Percentiles rank a stretch among this genome's conserved stretches.
These are phyloP conservation scores for Magnaporthales sp. DNA, from an alignment of 2,329 filamentous ascomycete species.

Conservation along the genomic window DNA sequence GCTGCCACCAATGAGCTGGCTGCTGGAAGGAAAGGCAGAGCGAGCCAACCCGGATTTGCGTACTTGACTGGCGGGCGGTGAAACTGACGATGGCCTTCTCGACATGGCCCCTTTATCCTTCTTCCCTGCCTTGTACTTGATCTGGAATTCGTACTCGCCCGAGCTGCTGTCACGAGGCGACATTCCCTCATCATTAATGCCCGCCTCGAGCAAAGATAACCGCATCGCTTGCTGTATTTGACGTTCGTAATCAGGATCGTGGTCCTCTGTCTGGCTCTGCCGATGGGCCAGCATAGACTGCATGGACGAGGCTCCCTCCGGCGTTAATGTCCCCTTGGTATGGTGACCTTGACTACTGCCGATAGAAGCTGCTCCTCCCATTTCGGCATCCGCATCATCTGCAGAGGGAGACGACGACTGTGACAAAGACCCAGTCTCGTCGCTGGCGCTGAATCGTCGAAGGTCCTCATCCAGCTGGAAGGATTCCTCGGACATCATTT, in stretches of 20 bases:
- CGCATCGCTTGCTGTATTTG: slow-evolving; percentile 56
- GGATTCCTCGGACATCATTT: slow-evolving; percentile 56
- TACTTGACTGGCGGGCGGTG: slow-evolving; percentile 18
- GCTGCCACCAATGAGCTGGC: neutral
- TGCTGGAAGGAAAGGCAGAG: neutral
- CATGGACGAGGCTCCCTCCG: slow-evolving; percentile 26
- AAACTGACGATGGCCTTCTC: slow-evolving; percentile 15
- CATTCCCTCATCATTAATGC: slow-evolving; percentile 35
- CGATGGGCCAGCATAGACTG: neutral
- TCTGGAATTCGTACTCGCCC: slow-evolving; percentile 41
- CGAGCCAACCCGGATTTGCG: slow-evolving; percentile 12
- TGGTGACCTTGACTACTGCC: neutral
- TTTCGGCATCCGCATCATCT: slow-evolving; percentile 26
- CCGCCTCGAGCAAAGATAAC: slow-evolving; percentile 46
- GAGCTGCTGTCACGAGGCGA: slow-evolving; percentile 36
- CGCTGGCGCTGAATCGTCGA: slow-evolving; percentile 33
- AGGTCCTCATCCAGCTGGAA: slow-evolving; percentile 48
- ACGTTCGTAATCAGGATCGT: slow-evolving; percentile 45
- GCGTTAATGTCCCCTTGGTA: slow-evolving; percentile 36
- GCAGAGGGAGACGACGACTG: slow-evolving; percentile 22
- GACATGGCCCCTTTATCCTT: slow-evolving; percentile 18
- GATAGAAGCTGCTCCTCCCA: slow-evolving; percentile 12
- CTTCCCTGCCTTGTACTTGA: slow-evolving; percentile 21
- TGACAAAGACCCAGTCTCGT: slow-evolving; percentile 1
- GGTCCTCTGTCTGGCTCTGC: slow-evolving; percentile 15